phyloP scores from a whole-genome alignment of 2,329 filamentous ascomycete genomes.

The Arthrinium puccinioides region DNA sequence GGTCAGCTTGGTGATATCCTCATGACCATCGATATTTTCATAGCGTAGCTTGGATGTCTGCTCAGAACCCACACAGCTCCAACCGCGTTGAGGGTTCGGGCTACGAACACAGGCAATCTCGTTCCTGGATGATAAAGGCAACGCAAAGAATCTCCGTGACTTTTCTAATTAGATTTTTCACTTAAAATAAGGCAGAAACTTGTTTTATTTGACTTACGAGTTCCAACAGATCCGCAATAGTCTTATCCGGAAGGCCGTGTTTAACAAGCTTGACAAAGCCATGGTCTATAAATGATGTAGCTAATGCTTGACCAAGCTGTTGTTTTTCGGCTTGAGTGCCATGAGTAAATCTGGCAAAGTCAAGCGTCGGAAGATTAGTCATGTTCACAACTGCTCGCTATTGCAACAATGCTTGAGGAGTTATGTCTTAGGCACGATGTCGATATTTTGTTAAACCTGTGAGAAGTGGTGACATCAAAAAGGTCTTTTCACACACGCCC shows the following conservation, averaged over 20 bases:
- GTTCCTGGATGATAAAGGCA: background rate
- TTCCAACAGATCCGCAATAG: background rate
- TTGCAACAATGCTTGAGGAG: background rate
- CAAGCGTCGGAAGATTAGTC: background rate
- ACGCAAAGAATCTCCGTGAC: background rate
- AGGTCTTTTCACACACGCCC: background rate
- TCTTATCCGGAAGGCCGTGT: background rate
- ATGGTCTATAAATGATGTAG: background rate
- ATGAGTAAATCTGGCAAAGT: background rate
- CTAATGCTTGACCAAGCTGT: background rate
- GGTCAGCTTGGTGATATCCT: background rate
- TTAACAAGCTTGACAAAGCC: constrained; percentile 1
- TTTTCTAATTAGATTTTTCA: background rate
- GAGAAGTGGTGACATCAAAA: background rate
- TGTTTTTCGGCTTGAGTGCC: background rate
- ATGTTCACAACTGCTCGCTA: background rate
- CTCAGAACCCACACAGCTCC: background rate
- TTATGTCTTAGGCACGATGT: too few species aligned
- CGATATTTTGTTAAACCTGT: background rate
- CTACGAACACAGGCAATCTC: background rate
- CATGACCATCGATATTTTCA: background rate
- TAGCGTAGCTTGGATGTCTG: background rate
- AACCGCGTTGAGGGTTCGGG: background rate
- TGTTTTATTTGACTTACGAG: background rate
- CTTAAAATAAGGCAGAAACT: background rate